phyloP scores from a whole-genome alignment of 768 basidiomycete species.

The Macrolepiota dolichaula region DNA sequence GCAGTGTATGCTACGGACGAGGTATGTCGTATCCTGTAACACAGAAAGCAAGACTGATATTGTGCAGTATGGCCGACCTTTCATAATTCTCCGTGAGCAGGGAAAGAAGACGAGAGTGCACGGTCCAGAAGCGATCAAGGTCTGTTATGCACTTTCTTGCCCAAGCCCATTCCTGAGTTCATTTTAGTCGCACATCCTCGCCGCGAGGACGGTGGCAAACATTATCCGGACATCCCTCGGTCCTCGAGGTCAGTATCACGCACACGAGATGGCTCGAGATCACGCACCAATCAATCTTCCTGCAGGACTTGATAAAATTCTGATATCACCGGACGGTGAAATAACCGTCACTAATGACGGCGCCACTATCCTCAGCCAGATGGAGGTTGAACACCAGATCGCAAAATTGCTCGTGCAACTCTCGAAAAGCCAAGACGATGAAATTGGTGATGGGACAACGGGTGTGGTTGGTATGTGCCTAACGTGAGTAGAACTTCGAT shows the following conservation, averaged over 20 bases:
- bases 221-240: conserved; percentile 95
- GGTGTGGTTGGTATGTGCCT: conserved; percentile 89
- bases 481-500: neutral
- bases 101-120: conserved; percentile 88
- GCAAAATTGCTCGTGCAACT: conserved; percentile 96
- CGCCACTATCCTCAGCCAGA: conserved; percentile 95
- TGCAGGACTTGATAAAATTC: conserved; percentile 89
- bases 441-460: conserved; percentile 98
- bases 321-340: conserved; percentile 95
- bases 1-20: conserved; percentile 88
- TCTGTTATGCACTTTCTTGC: conserved; percentile 22
- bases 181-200: conserved; percentile 86
- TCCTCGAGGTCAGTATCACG: conserved; percentile 67
- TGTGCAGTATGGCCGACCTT: conserved; percentile 86
- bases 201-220: conserved; percentile 89
- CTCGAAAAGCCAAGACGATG: conserved; percentile 98
- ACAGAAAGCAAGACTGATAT: conserved; percentile 14
- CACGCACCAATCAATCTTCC: conserved; percentile 6
- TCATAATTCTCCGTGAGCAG: conserved; percentile 95
- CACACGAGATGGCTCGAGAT: neutral
- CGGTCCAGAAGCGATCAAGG: conserved; percentile 95
- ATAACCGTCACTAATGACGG: conserved; percentile 99
- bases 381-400: conserved; percentile 99
- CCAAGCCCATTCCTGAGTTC: conserved; percentile 13
- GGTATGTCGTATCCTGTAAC: conserved; percentile 33